A percentile compares a stretch with the other conserved stretches of the same genome.
These are phyloP conservation scores for Botrytis fabae DNA, from an alignment of 2,329 filamentous ascomycete genomes.

Conservation along the genomic window DNA sequence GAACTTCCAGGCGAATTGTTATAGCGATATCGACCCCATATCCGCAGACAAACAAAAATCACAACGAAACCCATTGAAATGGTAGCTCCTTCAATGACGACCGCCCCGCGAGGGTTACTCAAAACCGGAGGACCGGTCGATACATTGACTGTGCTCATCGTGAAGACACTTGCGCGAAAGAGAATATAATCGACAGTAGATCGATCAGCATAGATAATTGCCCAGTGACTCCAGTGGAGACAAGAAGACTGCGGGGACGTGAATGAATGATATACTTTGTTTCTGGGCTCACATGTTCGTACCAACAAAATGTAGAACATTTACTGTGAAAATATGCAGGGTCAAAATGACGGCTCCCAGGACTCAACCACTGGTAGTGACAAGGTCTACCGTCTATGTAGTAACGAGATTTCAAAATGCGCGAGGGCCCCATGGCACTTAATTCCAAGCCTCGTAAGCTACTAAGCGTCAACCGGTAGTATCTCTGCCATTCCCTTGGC, in stretches of 20 bases:
- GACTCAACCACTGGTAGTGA: background rate
- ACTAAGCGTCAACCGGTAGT: background rate
- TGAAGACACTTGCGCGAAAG: background rate
- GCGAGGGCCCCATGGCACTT: background rate
- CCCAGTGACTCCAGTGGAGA: background rate
- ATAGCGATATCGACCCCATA: constrained; percentile 27
- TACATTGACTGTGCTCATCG: constrained; percentile 8
- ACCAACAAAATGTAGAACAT: background rate
- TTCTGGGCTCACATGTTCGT: background rate
- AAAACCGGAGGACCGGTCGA: constrained; percentile 18
- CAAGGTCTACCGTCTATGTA: background rate
- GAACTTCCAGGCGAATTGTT: constrained; percentile 4
- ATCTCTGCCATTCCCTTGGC: background rate
- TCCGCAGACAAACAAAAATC: constrained; percentile 24
- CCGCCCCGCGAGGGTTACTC: constrained; percentile 22
- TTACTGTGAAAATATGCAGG: background rate
- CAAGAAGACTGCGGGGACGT: background rate
- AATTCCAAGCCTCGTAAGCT: background rate
- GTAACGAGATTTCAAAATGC: background rate
- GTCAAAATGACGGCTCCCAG: background rate
- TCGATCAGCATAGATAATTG: background rate
- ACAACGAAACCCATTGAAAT: constrained; percentile 17
- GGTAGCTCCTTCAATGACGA: constrained; percentile 14
- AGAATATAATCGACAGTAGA: constrained; percentile 5
- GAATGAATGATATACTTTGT: constrained; percentile 2